Percentiles rank a stretch among this genome's conserved stretches.
phyloP scores from a whole-genome alignment of 2,329 filamentous ascomycete species.

The Paramyrothecium roridum region DNA sequence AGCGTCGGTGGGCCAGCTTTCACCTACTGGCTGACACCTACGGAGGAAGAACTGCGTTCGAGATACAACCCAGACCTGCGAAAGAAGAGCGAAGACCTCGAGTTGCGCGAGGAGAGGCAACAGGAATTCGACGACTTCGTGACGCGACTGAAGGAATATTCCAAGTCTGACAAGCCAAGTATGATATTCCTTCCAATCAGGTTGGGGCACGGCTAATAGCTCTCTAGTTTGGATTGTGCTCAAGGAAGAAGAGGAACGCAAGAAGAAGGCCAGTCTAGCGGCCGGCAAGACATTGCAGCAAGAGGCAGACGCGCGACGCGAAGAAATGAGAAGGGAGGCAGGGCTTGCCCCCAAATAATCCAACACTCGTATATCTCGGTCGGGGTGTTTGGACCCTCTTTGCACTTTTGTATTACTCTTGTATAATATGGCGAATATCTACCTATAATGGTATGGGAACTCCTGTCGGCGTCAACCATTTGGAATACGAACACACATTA shows the following conservation, averaged over 20 bases:
- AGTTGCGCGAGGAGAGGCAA: constrained; percentile 69
- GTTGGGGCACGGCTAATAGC: constrained; percentile 9
- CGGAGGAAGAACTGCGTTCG: constrained; percentile 88
- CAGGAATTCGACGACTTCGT: constrained; percentile 92
- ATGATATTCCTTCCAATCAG: constrained; percentile 23
- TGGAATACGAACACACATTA: neutral
- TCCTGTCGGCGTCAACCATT: neutral
- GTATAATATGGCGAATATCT: neutral
- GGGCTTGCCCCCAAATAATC: constrained; percentile 35
- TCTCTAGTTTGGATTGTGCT: constrained; percentile 48
- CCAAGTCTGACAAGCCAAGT: constrained; percentile 91
- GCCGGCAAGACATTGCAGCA: constrained; percentile 33
- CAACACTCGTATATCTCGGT: neutral
- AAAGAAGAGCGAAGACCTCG: constrained; percentile 68
- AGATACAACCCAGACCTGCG: constrained; percentile 95
- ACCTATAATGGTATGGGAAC: neutral
- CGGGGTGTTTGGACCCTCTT: constrained; percentile 2
- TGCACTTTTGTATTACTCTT: constrained; percentile 6
- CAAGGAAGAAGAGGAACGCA: constrained; percentile 43
- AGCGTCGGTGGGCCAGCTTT: constrained; percentile 83
- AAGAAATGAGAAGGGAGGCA: constrained; percentile 47
- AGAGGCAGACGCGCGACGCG: constrained; percentile 40
- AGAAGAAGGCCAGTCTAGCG: constrained; percentile 30
- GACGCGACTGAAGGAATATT: constrained; percentile 77
- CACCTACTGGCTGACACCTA: constrained; percentile 75